Base-by-base conservation (phyloP, 148 eudicot genomes). In the Nepenthes mirabilis region DNA sequence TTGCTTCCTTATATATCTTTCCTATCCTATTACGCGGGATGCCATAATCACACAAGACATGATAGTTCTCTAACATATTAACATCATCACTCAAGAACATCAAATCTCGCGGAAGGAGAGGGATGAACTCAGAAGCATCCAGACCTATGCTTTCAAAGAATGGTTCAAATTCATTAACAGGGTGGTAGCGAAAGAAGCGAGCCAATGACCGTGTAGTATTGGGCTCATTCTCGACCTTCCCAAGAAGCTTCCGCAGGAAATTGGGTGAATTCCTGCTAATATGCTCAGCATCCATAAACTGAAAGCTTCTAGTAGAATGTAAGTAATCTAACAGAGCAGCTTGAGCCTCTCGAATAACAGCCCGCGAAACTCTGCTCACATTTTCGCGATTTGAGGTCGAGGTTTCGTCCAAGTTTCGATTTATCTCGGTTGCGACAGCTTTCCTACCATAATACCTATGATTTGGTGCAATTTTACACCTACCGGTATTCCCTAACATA, bases 71-170 rank as follows among this genome's bases (percentile, higher is more conserved):
- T 52, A 88, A 53, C 74, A 88, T 62, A 60, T 68, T 52, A 13
- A 52, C 59, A 60, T 82, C 89, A 74, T 85, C 96, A 56, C 56
- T 72, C 61, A 85, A 68, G 69, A 65, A 88, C 74, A 85, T 74
- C 66, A 76, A 62, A 57, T 75, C 52, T n/a, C 80, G 78, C 1
- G 82, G 86, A 43, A 88, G 80, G 43, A 73, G 59, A 8, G 72
- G 52, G 23, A 57, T 50, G 34, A 77, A 81, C 68, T 77, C 83
- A 36, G 51, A 48, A 50, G 84, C 83, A 6, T 71, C 71, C 73
- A 88, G 72, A 52, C 96, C 96, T 56, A 88, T 79, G 67, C 96
- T 88, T 72, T 88, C 96, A 37, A 85, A 88, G 65, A 88, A 88
- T 1, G 89, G 89, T 56, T 88, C 96, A 14, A 75, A 88, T 36